Percentiles rank a stretch among this genome's conserved stretches.
Evolutionary conservation across 345 rosid species (phyloP).

Genomic region (Isatis tinctoria): DNA sequence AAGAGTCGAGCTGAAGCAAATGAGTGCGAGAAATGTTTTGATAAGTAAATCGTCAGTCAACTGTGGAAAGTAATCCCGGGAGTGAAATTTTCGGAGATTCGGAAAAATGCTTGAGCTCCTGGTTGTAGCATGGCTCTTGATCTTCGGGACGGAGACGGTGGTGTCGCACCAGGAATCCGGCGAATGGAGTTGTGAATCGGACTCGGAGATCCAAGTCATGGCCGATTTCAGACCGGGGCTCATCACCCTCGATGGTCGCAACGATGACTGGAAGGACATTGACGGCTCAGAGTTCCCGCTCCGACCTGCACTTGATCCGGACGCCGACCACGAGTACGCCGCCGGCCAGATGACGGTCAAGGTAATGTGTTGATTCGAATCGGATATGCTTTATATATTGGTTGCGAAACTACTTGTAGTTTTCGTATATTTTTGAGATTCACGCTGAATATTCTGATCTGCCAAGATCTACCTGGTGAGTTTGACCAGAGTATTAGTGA

Average conservation of each 20-base stretch:
- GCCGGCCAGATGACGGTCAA: constrained; percentile 84
- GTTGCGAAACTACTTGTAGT: not conserved
- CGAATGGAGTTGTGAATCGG: constrained; percentile 76
- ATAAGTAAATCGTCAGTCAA: constrained; percentile 17
- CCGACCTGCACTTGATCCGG: constrained; percentile 87
- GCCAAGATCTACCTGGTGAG: not conserved
- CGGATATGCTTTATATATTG: not conserved
- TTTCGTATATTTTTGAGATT: not conserved
- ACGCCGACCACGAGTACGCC: constrained; percentile 65
- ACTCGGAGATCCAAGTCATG: constrained; percentile 50
- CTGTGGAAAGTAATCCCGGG: not conserved
- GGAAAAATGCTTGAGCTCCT: constrained; percentile 32
- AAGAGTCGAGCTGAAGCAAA: not conserved
- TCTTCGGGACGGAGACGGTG: constrained; percentile 28
- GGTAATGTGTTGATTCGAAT: constrained; percentile 38
- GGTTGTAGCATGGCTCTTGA: constrained; percentile 22
- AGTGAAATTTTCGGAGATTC: not conserved
- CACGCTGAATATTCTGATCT: not conserved
- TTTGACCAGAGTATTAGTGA: not conserved
- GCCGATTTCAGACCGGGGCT: constrained; percentile 75
- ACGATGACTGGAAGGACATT: constrained; percentile 81
- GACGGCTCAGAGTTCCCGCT: constrained; percentile 78
- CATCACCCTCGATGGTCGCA: constrained; percentile 79
- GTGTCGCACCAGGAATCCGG: constrained; percentile 85
- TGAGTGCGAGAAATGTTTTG: not conserved